Base-by-base conservation (phyloP, 2,329 filamentous ascomycete genomes). In the Hypoxylon sp. region DNA sequence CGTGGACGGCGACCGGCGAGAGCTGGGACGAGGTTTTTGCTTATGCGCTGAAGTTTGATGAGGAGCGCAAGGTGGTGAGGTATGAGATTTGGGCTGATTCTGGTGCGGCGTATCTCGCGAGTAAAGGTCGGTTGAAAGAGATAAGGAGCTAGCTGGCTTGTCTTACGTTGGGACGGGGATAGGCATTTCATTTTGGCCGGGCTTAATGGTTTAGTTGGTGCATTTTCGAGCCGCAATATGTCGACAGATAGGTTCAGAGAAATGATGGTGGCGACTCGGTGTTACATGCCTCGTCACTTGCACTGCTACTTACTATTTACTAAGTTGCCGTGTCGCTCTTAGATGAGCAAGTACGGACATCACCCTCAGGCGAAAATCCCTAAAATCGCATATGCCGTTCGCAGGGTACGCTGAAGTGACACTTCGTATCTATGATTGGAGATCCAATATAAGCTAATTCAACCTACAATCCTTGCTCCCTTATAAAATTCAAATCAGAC, bases 81-180 rank as follows among this genome's bases (percentile, higher is more conserved):
- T 80, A 78, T 53, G 77, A 80, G 63, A 63, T 80, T 23, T 80
- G 78, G 78, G 78, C 78, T 6, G 78, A 80, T 65, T 75, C 78
- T 1, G 78, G 78, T 5, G 78, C 78, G 6, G 75, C 77, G 45
- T 79, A 76, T 69, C 73, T 88, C 78, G 69, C 89, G 84, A 37
- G 88, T 86, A 61, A 90, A 78, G 64, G 91, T 80, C 43, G 86
- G 85, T 73, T 90, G 86, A 56, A 61, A 37, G 34, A 48, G 21
- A 21, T 68, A 5, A 53, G 32, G 27, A 43, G 21, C 2, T 51
- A 48, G 25, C 11, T 3, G 16, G 25, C 34, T 47, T 8, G 25
- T 19, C 32, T 12, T 12, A 5, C 2, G 3, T 19, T 51, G 9
- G 14, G 5, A 14, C 9, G 19, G 16, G 25, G 7, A 27, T 25